Evolutionary conservation across 2,329 filamentous ascomycete genomes (phyloP), one percentile per base, ranked within the genome.

Genomic region (Xylariomycetidae sp.): DNA sequence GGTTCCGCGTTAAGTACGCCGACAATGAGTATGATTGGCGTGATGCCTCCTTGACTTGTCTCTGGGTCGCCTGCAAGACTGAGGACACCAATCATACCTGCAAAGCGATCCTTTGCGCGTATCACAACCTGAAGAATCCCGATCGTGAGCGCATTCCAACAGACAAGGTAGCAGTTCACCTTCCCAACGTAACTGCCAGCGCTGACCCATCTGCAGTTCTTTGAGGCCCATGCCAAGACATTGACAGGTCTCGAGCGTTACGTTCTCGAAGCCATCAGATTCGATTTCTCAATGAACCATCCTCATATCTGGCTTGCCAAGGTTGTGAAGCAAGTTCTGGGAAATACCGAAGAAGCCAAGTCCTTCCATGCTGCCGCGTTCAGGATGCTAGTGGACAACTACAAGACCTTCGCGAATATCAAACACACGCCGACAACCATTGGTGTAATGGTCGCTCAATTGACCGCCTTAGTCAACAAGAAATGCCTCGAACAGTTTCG

Each of bases 11-110:
- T 33, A 77, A 83, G 28, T 88, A 94, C 53, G 75, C 81, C n/a
- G 87, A 89, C 48, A 79, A 70, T 45, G 88, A 94, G 52, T 95
- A 94, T 61, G 85, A 85, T 57, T 88, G 81, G 44, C 63, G 87
- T 59, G 90, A 97, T 56, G 89, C 88, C 2, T 88, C 90, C 0
- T 77, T 92, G 6, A 88, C 92, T 1, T 84, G 88, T 16, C 68
- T 98, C 7, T 90, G 97, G 53, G 85, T 89, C 3, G 89, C 89
- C 3, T 97, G 90, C 70, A 98, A 98, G 66, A 88, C 94, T 28
- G 92, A 98, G 61, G 92, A 98, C 59, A 98, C 92, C 1, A 76
- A 96, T 46, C 98, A 98, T 65, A 97, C 97, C 67, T 94, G 88
- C 4, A 80, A 78, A 37, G 92, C 98, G 44, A 94, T 98, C 41